Evolutionary conservation across 305 asterid genomes (phyloP).

Genomic region (Plantago coronopus): DNA sequence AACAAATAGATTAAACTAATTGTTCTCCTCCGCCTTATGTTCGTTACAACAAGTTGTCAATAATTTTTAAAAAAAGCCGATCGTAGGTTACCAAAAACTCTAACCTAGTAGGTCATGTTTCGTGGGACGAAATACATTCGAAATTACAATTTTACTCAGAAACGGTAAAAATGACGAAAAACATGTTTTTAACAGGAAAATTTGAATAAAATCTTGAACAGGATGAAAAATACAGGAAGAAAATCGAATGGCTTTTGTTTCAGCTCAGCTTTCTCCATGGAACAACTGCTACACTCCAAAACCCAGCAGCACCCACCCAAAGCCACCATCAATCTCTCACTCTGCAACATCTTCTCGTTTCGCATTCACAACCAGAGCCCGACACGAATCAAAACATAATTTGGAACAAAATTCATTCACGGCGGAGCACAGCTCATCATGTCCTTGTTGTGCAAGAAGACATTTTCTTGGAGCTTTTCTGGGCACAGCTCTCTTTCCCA

Average conservation of each 20-base stretch:
- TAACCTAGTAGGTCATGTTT: no score
- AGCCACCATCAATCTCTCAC: constrained; percentile 13
- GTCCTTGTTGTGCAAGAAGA: constrained; percentile 61
- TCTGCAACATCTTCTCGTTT: constrained; percentile 4
- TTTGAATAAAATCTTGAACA: no score
- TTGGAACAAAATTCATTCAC: constrained; percentile 17
- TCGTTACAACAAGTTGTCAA: no score
- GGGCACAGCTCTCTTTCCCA: constrained; percentile 42
- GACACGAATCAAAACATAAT: constrained; percentile 25
- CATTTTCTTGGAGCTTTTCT: constrained; percentile 41
- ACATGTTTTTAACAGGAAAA: no score
- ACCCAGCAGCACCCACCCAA: constrained; percentile 2
- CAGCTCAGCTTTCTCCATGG: constrained; percentile 26
- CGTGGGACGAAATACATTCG: no score
- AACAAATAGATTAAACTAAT: no score
- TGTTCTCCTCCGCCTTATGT: no score
- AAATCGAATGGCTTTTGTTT: constrained; percentile 17
- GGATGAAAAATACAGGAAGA: neutral
- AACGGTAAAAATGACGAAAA: no score
- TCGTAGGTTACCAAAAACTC: no score
- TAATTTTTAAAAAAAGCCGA: no score
- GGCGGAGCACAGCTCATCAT: constrained; percentile 25
- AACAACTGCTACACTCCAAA: constrained; percentile 22
- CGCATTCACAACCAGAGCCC: constrained; percentile 23
- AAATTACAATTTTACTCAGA: no score